Conservation (phyloP, 2,329 filamentous ascomycete genomes). For the Colletotrichum horii region DNA sequence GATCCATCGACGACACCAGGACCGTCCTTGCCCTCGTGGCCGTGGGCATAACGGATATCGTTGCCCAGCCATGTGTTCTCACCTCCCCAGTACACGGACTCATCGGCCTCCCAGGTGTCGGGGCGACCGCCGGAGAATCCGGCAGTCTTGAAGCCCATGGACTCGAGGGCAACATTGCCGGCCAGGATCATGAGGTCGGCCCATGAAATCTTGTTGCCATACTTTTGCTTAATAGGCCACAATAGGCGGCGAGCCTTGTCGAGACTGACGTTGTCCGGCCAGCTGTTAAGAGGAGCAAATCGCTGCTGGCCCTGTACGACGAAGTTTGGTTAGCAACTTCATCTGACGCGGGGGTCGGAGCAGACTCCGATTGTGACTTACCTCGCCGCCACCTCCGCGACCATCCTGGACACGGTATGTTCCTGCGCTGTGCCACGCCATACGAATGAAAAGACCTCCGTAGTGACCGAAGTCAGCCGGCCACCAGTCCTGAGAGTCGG, state of each 20-base stretch:
- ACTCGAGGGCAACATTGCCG: slow-evolving; percentile 79
- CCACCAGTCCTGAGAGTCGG: slow-evolving; percentile 82
- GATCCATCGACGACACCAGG: slow-evolving; percentile 34
- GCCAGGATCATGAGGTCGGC: slow-evolving; percentile 74
- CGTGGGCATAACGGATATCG: slow-evolving; percentile 67
- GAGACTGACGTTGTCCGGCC: slow-evolving; percentile 79
- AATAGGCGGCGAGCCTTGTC: slow-evolving; percentile 82
- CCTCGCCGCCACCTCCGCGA: slow-evolving; percentile 73
- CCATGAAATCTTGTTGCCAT: slow-evolving; percentile 83
- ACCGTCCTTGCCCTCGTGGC: slow-evolving; percentile 37
- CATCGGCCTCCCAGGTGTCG: slow-evolving; percentile 78
- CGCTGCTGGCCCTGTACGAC: slow-evolving; percentile 68
- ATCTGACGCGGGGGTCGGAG: slow-evolving; percentile 62
- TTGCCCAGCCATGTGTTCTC: slow-evolving; percentile 76
- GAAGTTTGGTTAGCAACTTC: not conserved
- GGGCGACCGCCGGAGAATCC: slow-evolving; percentile 76
- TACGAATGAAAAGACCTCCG: slow-evolving; percentile 78
- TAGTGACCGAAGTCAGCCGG: slow-evolving; percentile 84
- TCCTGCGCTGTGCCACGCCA: slow-evolving; percentile 82
- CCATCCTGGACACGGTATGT: slow-evolving; percentile 80
- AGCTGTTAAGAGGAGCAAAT: slow-evolving; percentile 81
- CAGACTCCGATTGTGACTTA: not conserved
- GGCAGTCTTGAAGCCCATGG: slow-evolving; percentile 76
- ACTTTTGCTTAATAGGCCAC: slow-evolving; percentile 80
- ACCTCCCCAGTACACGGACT: slow-evolving; percentile 78